Evolutionary conservation across 331 rosid species (phyloP).

Genomic region (Acacia concinna): DNA sequence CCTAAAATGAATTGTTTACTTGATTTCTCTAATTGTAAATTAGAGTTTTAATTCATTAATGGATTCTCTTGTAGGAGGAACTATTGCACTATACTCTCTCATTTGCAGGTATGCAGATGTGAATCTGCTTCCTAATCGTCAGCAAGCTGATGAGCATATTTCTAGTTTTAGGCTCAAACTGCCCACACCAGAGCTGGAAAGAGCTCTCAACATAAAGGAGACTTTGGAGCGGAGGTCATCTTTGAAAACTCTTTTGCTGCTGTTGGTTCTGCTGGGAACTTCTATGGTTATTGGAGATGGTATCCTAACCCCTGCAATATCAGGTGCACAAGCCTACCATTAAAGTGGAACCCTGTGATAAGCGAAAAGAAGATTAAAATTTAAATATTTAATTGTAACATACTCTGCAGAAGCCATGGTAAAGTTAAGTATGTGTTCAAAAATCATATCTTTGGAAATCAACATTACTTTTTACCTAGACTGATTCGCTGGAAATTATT

Average conservation of each 20-base stretch:
- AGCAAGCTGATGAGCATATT: conserved; percentile 83
- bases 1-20: conserved; percentile 13
- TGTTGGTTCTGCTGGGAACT: conserved; percentile 90
- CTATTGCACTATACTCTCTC: conserved; percentile 92
- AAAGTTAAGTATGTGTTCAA: neutral
- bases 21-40: conserved; percentile 20
- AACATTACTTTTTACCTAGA: neutral
- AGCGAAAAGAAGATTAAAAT: neutral
- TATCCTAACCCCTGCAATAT: conserved; percentile 91
- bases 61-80: conserved; percentile 76
- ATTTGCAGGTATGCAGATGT: conserved; percentile 94
- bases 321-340: conserved; percentile 55
- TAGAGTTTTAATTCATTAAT: conserved; percentile 16
- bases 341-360: conserved; percentile 12
- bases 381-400: neutral
- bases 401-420: neutral
- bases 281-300: conserved; percentile 98
- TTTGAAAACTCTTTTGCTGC: conserved; percentile 65
- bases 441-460: neutral
- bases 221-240: conserved; percentile 58
- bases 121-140: conserved; percentile 82
- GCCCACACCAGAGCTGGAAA: conserved; percentile 88
- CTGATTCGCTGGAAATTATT: neutral
- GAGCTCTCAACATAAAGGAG: conserved; percentile 83
- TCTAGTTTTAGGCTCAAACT: conserved; percentile 89